Evolutionary conservation across 768 basidiomycete species (phyloP).

Genomic region (Mycena rosella): DNA sequence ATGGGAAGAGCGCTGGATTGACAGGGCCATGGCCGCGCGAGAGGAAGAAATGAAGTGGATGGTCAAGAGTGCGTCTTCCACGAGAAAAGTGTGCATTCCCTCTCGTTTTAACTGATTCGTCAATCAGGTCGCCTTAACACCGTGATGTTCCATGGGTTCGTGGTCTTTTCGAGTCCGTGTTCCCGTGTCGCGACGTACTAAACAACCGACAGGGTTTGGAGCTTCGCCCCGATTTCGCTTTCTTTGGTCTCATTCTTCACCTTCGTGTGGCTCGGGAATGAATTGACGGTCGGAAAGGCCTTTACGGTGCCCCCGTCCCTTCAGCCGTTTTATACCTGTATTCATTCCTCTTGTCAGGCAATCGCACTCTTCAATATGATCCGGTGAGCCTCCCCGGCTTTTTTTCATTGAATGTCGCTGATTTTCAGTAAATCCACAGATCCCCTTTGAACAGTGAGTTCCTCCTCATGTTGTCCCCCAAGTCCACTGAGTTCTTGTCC

Average conservation of each 20-base stretch:
- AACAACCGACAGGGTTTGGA: conserved; percentile 5
- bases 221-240: conserved; percentile 60
- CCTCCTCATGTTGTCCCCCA: neutral
- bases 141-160: conserved; percentile 3
- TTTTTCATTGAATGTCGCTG: conserved; percentile 42
- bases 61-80: conserved; percentile 65
- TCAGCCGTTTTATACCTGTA: neutral
- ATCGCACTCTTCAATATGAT: conserved; percentile 91
- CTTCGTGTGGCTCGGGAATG: conserved; percentile 77
- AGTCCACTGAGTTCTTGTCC: neutral
- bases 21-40: conserved; percentile 72
- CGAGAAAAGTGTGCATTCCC: too few species aligned
- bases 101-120: too few species aligned
- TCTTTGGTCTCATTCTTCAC: conserved; percentile 78
- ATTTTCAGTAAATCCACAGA: neutral
- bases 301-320: conserved; percentile 66
- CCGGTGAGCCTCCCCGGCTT: conserved; percentile 46
- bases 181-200: neutral
- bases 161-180: neutral
- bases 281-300: conserved; percentile 83
- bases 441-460: conserved; percentile 19
- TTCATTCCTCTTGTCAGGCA: conserved; percentile 54
- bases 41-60: conserved; percentile 82
- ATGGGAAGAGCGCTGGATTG: conserved; percentile 84
- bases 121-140: neutral